A percentile compares a stretch with the other conserved stretches of the same genome.
These are phyloP conservation scores for Backusella mclennaniae DNA, from an alignment of 192 early-diverging fungal genomes.

Conservation along the genomic window DNA sequence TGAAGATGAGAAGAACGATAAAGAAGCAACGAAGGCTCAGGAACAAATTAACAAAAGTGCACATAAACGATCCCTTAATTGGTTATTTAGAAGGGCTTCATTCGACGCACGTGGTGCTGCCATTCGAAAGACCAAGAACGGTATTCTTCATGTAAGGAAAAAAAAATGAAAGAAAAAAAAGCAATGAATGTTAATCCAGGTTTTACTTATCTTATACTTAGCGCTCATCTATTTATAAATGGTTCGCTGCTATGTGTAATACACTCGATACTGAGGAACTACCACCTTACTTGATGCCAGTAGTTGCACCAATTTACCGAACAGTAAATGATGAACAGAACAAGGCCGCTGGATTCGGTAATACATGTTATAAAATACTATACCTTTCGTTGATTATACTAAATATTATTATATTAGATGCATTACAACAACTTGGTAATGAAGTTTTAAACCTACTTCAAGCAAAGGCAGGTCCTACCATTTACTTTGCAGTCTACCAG, in stretches of 20 bases:
- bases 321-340: constrained; percentile 70
- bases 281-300: constrained; percentile 62
- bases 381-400: neutral
- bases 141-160: constrained; percentile 42
- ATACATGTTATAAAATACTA: neutral
- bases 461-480: constrained; percentile 69
- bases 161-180: constrained; percentile 37
- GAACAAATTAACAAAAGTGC: constrained; percentile 20
- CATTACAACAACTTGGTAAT: constrained; percentile 71
- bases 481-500: constrained; percentile 67
- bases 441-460: constrained; percentile 80
- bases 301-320: constrained; percentile 80
- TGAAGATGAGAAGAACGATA: constrained; percentile 33
- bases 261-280: constrained; percentile 59
- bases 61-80: constrained; percentile 45
- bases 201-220: constrained; percentile 39
- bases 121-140: constrained; percentile 30
- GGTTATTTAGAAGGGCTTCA: constrained; percentile 61
- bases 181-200: neutral
- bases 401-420: constrained; percentile 42
- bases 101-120: constrained; percentile 64
- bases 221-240: constrained; percentile 84
- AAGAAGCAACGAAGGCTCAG: constrained; percentile 13
- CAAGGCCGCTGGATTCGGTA: constrained; percentile 65
- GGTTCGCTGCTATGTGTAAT: constrained; percentile 84